phyloP scores from a whole-genome alignment of 176 grass and related monocot species.

The Triticum aestivum region DNA sequence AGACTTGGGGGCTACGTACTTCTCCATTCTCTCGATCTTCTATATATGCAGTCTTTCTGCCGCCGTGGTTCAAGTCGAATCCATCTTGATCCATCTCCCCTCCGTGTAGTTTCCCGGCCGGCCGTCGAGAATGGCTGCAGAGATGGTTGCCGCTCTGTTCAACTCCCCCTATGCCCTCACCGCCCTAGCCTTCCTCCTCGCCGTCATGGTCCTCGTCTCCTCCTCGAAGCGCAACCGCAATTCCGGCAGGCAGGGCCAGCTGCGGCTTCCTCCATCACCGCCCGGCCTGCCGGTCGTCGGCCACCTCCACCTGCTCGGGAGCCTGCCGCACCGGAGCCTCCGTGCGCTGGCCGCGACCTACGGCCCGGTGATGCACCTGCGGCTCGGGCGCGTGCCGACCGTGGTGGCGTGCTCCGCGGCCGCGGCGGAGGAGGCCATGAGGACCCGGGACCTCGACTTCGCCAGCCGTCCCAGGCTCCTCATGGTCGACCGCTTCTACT shows the following conservation, averaged over 20 bases:
- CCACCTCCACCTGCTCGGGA: neutral
- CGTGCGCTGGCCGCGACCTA: neutral
- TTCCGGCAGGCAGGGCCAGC: neutral
- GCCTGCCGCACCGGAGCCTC: neutral
- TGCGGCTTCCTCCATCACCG: neutral
- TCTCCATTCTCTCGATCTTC: no score
- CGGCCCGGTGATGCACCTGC: neutral
- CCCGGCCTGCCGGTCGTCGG: neutral
- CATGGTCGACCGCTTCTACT: constrained; percentile 33
- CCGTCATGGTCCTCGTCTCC: no score
- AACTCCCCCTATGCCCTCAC: no score
- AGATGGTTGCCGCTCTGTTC: no score
- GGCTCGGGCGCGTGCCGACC: neutral
- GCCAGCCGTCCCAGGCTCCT: constrained; percentile 21
- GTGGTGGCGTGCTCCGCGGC: neutral
- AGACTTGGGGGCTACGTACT: no score
- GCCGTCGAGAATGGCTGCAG: no score
- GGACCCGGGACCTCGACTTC: constrained; percentile 47
- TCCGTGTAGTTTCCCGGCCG: no score
- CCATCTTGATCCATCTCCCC: no score
- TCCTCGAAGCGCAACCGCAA: neutral
- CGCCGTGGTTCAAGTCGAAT: no score
- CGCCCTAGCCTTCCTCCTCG: no score
- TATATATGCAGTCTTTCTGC: no score
- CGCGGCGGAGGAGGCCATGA: neutral